These are phyloP conservation scores for Cercospora zeae-maydis DNA, from an alignment of 2,329 filamentous ascomycete genomes.

Conservation along the genomic window DNA sequence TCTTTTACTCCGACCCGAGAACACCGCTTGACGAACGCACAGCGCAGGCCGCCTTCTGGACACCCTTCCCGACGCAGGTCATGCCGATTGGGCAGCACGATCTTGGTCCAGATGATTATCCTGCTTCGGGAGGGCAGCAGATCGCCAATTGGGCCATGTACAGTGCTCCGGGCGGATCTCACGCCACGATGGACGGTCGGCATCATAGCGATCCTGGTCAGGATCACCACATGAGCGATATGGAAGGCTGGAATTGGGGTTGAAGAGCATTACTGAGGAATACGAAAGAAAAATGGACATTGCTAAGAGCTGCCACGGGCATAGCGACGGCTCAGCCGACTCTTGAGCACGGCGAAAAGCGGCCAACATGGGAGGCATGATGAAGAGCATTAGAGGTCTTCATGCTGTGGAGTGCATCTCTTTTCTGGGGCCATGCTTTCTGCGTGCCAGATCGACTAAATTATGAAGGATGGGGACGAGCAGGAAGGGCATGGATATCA, in stretches of 20 bases:
- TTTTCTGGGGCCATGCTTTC: too few relatives aligned
- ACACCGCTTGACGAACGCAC: constrained; percentile 24
- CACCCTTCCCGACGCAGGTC: constrained; percentile 41
- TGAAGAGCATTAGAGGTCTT: too few relatives aligned
- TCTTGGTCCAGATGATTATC: constrained; percentile 17
- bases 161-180: background rate
- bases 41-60: constrained; percentile 36
- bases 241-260: constrained; percentile 23
- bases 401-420: too few relatives aligned
- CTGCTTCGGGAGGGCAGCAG: constrained; percentile 17
- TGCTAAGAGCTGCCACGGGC: background rate
- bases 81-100: constrained; percentile 33
- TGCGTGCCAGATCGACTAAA: too few relatives aligned
- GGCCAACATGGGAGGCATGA: too few relatives aligned
- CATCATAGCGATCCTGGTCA: constrained; percentile 18
- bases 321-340: background rate
- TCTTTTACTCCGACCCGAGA: constrained; percentile 27
- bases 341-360: too few relatives aligned
- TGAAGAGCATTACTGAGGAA: background rate
- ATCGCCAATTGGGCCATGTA: constrained; percentile 5
- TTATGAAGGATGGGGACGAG: too few relatives aligned
- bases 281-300: background rate
- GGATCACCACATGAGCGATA: constrained; percentile 24
- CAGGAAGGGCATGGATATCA: too few relatives aligned
- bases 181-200: constrained; percentile 1